Conservation (phyloP, 2,329 filamentous ascomycete genomes). For the Ascochyta pisi region DNA sequence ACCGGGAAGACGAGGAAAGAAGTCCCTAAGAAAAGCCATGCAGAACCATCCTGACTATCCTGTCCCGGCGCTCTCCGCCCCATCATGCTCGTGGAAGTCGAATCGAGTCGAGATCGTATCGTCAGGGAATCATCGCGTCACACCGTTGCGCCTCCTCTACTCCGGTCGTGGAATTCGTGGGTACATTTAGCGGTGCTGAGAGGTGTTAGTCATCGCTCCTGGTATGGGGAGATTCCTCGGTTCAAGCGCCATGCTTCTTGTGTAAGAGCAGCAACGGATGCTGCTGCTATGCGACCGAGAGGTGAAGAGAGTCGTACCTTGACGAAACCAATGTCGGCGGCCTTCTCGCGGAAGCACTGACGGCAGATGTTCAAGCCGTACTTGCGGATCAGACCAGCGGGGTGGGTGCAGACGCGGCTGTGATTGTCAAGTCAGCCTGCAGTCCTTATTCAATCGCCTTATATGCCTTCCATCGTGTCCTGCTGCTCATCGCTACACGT, state of each 20-base stretch:
- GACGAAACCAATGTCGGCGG: conserved; percentile 71
- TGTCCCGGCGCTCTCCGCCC: conserved; percentile 23
- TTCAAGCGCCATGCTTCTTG: not conserved
- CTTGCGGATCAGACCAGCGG: conserved; percentile 99
- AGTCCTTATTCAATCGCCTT: conserved; percentile 13
- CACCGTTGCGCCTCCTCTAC: conserved; percentile 39
- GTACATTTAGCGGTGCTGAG: conserved; percentile 46
- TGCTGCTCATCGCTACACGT: not conserved
- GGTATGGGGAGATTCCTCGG: not conserved
- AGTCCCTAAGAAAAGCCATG: conserved; percentile 34
- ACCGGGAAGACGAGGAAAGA: conserved; percentile 23
- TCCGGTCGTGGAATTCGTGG: conserved; percentile 33
- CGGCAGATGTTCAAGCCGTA: conserved; percentile 90
- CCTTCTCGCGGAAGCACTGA: conserved; percentile 75
- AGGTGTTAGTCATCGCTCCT: conserved; percentile 18
- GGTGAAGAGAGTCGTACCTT: conserved; percentile 59
- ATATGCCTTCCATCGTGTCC: conserved; percentile 13
- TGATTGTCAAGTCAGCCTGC: conserved; percentile 39
- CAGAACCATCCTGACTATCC: conserved; percentile 30
- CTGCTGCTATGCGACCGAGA: not conserved
- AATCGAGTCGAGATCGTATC: conserved; percentile 30
- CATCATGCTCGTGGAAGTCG: conserved; percentile 23
- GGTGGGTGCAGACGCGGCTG: conserved; percentile 89
- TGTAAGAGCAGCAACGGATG: not conserved
- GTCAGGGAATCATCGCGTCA: conserved; percentile 40